Evolutionary conservation across 768 basidiomycete species (phyloP).

Genomic region (Phylloporus rhodoxanthus): DNA sequence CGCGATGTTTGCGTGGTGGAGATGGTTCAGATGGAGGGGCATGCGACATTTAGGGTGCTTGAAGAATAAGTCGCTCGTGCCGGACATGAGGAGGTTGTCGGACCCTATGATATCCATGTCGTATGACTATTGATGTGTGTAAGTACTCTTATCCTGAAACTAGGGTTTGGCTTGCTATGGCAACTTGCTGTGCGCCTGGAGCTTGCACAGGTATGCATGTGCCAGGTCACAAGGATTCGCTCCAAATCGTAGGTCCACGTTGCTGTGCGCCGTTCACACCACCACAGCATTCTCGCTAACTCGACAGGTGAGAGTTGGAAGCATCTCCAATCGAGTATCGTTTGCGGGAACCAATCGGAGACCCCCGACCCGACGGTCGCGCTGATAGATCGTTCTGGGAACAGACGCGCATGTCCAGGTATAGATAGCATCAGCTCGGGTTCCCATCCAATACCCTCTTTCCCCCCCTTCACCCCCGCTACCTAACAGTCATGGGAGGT

Average conservation of each 20-base stretch:
- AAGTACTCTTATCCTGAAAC: no score
- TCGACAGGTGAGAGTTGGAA: neutral
- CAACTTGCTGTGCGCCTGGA: no score
- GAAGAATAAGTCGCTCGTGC: conserved; percentile 1
- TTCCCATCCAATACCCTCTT: neutral
- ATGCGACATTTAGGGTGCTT: neutral
- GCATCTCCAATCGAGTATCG: no score
- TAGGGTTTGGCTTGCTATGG: no score
- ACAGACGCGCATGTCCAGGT: conserved; percentile 9
- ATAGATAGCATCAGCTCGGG: conserved; percentile 15
- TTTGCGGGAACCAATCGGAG: no score
- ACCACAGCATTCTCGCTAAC: no score
- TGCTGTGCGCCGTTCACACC: conserved; percentile 10
- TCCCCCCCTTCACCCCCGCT: neutral
- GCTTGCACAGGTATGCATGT: no score
- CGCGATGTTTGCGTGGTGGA: conserved; percentile 1
- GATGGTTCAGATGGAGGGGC: neutral
- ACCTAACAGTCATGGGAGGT: conserved; percentile 7
- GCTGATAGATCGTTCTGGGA: conserved; percentile 15
- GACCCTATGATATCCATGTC: neutral
- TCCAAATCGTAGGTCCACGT: no score
- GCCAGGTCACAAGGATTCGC: no score
- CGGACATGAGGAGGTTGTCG: neutral
- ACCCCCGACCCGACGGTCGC: no score
- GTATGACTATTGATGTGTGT: no score